Conservation (phyloP, 1,139 yeast genomes). For the Nadsonia starkeyi-henricii region DNA sequence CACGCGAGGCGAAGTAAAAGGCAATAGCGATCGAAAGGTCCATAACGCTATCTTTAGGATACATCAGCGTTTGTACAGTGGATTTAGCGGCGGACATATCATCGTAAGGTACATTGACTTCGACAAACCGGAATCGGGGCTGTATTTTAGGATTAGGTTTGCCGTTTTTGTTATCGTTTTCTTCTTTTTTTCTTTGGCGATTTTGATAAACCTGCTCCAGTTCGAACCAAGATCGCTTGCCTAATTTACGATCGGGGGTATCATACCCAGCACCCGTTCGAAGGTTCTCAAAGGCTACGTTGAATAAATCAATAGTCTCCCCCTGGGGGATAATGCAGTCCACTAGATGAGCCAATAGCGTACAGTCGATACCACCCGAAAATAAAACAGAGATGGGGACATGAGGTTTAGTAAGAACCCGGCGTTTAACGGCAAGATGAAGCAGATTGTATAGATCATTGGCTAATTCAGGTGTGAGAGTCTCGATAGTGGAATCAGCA, state of each 20-base stretch:
- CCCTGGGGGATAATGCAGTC: slow-evolving; percentile 24
- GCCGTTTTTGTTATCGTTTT: no score
- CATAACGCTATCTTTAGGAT: slow-evolving; percentile 84
- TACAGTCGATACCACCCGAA: slow-evolving; percentile 93
- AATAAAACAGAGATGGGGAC: slow-evolving; percentile 48
- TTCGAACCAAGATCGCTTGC: slow-evolving; percentile 44
- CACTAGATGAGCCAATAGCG: slow-evolving; percentile 44
- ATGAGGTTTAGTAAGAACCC: slow-evolving; percentile 3
- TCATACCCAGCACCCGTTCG: slow-evolving; percentile 41
- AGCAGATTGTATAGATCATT: not conserved
- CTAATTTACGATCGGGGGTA: slow-evolving; percentile 76
- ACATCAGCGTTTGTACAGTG: slow-evolving; percentile 51
- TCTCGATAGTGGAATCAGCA: not conserved
- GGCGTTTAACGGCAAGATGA: not conserved
- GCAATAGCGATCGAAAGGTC: slow-evolving; percentile 91
- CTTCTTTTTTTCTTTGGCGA: no score
- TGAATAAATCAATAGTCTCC: slow-evolving; percentile 54
- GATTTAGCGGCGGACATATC: slow-evolving; percentile 42
- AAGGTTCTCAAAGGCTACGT: slow-evolving; percentile 91
- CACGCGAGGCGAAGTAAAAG: slow-evolving; percentile 76
- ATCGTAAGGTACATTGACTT: slow-evolving; percentile 57
- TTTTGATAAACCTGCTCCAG: slow-evolving; percentile 18
- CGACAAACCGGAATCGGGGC: slow-evolving; percentile 36
- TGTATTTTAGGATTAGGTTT: no score
- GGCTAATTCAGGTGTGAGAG: slow-evolving; percentile 3